Conservation (phyloP, 129 eudicot species). For the Centaurea solstitialis region DNA sequence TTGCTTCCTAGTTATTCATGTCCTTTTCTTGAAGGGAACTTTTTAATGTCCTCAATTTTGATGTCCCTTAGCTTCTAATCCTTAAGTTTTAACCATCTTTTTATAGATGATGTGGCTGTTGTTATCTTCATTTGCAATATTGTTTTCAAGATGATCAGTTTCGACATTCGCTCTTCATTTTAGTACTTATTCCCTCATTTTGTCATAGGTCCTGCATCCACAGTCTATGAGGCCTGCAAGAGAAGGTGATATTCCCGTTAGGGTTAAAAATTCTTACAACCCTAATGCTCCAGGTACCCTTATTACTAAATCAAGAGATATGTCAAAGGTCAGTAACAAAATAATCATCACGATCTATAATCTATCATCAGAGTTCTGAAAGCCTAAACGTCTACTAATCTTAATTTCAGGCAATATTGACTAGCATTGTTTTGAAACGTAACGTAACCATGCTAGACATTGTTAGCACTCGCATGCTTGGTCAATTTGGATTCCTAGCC, state of each 20-base stretch:
- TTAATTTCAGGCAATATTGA: constrained; percentile 65
- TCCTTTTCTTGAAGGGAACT: background rate
- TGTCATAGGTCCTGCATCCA: constrained; percentile 85
- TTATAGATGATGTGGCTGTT: background rate
- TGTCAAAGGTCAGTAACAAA: constrained; percentile 65
- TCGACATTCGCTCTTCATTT: constrained; percentile 2
- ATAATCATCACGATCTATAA: background rate
- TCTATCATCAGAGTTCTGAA: background rate
- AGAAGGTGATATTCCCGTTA: constrained; percentile 90
- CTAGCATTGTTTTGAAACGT: constrained; percentile 90
- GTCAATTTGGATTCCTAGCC: constrained; percentile 90
- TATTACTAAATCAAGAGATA: constrained; percentile 77
- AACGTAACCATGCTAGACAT: constrained; percentile 94
- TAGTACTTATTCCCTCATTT: background rate
- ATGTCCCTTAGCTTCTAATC: constrained; percentile 1
- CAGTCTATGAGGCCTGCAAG: constrained; percentile 99
- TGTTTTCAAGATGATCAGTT: background rate
- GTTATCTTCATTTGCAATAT: background rate
- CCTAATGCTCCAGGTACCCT: constrained; percentile 97
- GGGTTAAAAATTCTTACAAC: constrained; percentile 97
- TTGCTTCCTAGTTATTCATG: constrained; percentile 9
- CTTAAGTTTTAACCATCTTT: background rate
- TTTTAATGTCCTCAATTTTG: background rate
- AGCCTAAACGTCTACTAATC: background rate
- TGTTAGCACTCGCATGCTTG: constrained; percentile 96